These are phyloP conservation scores for maize (Zea mays) DNA, from an alignment of 176 grass and related monocot species.

Conservation along the genomic window DNA sequence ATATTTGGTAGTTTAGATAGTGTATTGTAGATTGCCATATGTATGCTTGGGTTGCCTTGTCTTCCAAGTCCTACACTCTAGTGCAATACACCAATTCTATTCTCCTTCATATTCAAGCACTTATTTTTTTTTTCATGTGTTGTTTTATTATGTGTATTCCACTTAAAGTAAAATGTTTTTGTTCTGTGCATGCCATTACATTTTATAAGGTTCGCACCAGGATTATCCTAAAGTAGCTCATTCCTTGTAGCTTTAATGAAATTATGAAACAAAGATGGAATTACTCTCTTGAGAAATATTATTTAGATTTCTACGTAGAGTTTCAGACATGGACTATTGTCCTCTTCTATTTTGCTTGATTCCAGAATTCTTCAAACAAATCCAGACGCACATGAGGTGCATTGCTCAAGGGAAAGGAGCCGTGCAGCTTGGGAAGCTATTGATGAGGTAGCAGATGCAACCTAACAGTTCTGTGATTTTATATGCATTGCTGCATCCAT, in stretches of 20 bases:
- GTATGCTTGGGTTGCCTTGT: too few relatives aligned
- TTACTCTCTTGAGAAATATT: neutral
- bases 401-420: conserved; percentile 96
- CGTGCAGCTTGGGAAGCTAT: conserved; percentile 79
- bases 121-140: neutral
- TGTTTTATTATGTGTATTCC: conserved; percentile 1
- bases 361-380: conserved; percentile 61
- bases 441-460: conserved; percentile 65
- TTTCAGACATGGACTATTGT: conserved; percentile 21
- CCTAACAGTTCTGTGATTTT: neutral
- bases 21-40: too few relatives aligned
- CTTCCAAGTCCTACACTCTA: too few relatives aligned
- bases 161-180: conserved; percentile 22
- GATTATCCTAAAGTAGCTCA: conserved; percentile 8
- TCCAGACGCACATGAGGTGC: conserved; percentile 57
- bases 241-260: neutral
- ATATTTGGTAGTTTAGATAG: too few relatives aligned
- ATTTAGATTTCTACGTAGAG: conserved; percentile 18
- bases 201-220: neutral
- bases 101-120: too few relatives aligned
- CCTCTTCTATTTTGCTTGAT: conserved; percentile 32
- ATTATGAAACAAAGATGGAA: neutral
- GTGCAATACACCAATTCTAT: too few relatives aligned
- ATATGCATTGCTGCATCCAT: conserved; percentile 20
- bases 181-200: neutral